These are phyloP conservation scores for Monilinia polystroma DNA, from an alignment of 2,329 filamentous ascomycete genomes.

Conservation along the genomic window DNA sequence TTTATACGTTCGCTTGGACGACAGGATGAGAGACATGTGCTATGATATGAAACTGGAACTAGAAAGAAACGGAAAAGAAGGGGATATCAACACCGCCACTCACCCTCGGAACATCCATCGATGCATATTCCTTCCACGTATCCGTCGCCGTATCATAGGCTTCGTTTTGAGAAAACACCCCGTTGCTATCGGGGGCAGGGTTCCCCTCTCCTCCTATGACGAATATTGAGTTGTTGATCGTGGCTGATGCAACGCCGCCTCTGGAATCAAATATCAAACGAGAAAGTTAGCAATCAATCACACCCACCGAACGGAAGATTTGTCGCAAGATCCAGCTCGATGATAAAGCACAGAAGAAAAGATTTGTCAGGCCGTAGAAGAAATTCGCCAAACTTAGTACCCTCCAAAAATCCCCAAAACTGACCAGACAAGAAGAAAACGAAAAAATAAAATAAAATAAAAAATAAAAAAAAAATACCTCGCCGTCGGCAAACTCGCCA, in stretches of 20 bases:
- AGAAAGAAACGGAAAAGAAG: no score
- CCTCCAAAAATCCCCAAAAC: constrained; percentile 26
- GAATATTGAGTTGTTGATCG: constrained; percentile 39
- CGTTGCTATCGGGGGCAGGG: constrained; percentile 24
- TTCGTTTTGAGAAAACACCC: constrained; percentile 40
- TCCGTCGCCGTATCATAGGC: constrained; percentile 36
- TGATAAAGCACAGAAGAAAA: no score
- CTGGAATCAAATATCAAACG: background rate
- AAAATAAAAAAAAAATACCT: constrained; percentile 40
- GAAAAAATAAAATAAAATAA: constrained; percentile 31
- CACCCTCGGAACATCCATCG: constrained; percentile 34
- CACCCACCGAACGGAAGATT: background rate
- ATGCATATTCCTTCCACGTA: background rate
- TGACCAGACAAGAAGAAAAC: constrained; percentile 30
- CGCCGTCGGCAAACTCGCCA: constrained; percentile 42
- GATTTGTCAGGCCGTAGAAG: no score
- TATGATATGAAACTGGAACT: background rate
- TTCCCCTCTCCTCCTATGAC: constrained; percentile 45
- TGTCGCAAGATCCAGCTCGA: background rate
- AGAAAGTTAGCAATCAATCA: background rate
- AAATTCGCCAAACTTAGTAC: no score
- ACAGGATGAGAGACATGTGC: background rate
- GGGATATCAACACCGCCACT: background rate
- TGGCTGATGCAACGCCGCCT: constrained; percentile 40
- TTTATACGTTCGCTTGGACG: no score